Conservation (phyloP, 108 stramenopile genomes). For the Skeletonema costatum region DNA sequence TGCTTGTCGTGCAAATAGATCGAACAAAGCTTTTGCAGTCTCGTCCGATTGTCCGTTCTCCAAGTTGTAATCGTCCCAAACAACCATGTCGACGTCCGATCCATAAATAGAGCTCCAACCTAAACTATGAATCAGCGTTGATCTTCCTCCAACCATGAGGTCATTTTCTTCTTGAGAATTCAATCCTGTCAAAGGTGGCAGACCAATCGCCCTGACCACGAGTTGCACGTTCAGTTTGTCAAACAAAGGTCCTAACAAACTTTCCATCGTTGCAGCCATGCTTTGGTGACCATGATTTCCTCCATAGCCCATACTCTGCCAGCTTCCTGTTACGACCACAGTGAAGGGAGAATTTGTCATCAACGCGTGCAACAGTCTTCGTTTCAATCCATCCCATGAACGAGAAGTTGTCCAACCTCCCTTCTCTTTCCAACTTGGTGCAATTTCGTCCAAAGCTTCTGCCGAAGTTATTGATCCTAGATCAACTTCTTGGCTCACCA, state of each 20-base stretch:
- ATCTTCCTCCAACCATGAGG: slow-evolving; percentile 22
- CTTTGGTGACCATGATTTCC: slow-evolving; percentile 83
- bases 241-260: slow-evolving; percentile 71
- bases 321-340: slow-evolving; percentile 60
- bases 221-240: slow-evolving; percentile 60
- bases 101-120: slow-evolving; percentile 75
- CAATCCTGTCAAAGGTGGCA: slow-evolving; percentile 57
- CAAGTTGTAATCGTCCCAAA: slow-evolving; percentile 75
- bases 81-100: slow-evolving; percentile 68
- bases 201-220: slow-evolving; percentile 65
- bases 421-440: slow-evolving; percentile 44
- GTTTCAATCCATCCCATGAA: slow-evolving; percentile 67
- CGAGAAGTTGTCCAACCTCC: slow-evolving; percentile 85
- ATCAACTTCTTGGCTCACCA: slow-evolving; percentile 57
- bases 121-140: slow-evolving; percentile 43
- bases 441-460: slow-evolving; percentile 13
- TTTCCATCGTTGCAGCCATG: slow-evolving; percentile 73
- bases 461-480: slow-evolving; percentile 16
- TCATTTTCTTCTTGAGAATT: slow-evolving; percentile 36
- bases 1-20: slow-evolving; percentile 75
- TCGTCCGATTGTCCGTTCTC: slow-evolving; percentile 33
- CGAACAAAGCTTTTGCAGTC: slow-evolving; percentile 31
- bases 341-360: slow-evolving; percentile 84
- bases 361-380: slow-evolving; percentile 83
- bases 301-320: slow-evolving; percentile 52